Percentiles rank a stretch among this genome's conserved stretches.
These are phyloP conservation scores for Malus hybrid DNA, from an alignment of 331 rosid species.

Conservation along the genomic window DNA sequence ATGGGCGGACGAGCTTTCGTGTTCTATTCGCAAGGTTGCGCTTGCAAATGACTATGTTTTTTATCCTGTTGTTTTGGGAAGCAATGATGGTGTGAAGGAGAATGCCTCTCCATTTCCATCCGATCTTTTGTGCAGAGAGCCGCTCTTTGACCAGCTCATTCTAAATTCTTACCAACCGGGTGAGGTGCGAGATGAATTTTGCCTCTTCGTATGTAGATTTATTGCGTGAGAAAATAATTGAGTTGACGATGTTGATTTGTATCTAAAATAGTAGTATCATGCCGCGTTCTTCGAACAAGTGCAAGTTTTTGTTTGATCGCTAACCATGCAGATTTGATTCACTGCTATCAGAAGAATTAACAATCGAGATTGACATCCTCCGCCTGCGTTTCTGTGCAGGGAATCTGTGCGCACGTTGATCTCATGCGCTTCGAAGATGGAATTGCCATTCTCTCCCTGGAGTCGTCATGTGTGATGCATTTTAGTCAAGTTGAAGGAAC, in stretches of 20 bases:
- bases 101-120: conserved; percentile 22
- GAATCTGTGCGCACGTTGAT: conserved; percentile 79
- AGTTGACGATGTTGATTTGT: not conserved
- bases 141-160: conserved; percentile 80
- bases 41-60: conserved; percentile 12
- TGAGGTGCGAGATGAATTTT: conserved; percentile 43
- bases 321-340: not conserved
- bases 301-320: not conserved
- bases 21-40: conserved; percentile 30
- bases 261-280: not conserved
- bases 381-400: conserved; percentile 26
- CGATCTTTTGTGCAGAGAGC: conserved; percentile 44
- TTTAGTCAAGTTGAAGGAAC: conserved; percentile 38
- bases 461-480: conserved; percentile 82
- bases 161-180: conserved; percentile 65
- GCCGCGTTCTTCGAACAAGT: not conserved
- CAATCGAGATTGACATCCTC: not conserved
- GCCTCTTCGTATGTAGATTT: not conserved
- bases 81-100: conserved; percentile 1
- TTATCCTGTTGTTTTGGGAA: conserved; percentile 6
- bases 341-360: not conserved
- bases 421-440: conserved; percentile 91
- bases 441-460: conserved; percentile 75
- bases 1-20: conserved; percentile 61
- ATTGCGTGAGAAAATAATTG: not conserved